Base-by-base conservation (phyloP, 1,284 basidiomycete species). In the Ganoderma boninense region DNA sequence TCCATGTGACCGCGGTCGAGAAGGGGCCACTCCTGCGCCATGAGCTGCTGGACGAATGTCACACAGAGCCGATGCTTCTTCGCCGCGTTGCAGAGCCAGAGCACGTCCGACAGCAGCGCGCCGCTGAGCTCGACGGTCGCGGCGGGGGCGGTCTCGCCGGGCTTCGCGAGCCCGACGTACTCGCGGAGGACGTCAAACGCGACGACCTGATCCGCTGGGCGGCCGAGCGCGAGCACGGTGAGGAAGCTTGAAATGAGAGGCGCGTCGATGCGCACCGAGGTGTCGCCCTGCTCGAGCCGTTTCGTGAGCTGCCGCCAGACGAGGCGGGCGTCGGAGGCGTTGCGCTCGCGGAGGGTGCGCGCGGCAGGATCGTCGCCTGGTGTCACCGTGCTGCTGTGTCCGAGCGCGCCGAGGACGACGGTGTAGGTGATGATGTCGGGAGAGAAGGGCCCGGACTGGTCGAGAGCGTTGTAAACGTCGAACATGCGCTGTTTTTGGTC, bases 381-480 rank as follows among this genome's bases (percentile, higher is more conserved):
- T 6, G 64, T 54, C 4, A 40, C 35, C 70, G 62, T 61, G 67
- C 69, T 75, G 67, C 77, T 79, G 69, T 76, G 54, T 77, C 80
- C 57, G 5, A 93, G 82, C 8, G 86, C 86, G 46, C 83, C 81
- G 75, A 95, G 87, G 81, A 94, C 87, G 67, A 87, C 84, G 4
- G 89, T 87, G 77, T 87, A 94, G 18, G 91, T 82, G 71, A 85
- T 82, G 61, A 82, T 82, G 73, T 90, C 82, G 2, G 92, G 87
- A 1, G 87, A 82, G 13, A 89, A 77, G 10, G 85, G 86, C 6
- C 91, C 92, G 5, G 87, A 83, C 14, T 84, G 75, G 66, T 90
- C 88, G 77, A 94, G 80, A 20, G 84, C 83, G 75, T 92, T 88
- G 80, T 89, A 94, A 63, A 93, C 87, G 72, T 94, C 92, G 71